Base-by-base conservation (phyloP, 2,329 filamentous ascomycete genomes). In the Colletotrichum limetticola region DNA sequence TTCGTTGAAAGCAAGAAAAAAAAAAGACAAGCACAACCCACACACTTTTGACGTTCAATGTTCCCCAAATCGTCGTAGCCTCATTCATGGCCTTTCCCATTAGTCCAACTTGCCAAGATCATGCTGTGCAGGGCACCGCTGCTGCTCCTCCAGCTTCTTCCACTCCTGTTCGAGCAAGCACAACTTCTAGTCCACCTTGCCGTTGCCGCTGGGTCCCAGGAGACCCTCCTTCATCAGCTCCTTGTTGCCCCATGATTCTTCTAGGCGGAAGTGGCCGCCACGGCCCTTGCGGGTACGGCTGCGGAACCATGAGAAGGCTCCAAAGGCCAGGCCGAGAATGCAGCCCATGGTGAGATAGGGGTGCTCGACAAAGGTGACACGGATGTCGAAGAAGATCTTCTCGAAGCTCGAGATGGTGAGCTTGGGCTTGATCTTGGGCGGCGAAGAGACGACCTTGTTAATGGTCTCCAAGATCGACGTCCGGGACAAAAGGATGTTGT, bases 381-480 rank as follows among this genome's bases (percentile, higher is more conserved):
- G 85, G 66, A 92, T 87, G 78, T 92, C 89, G 76, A 92, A 91
- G 83, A 94, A 93, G 73, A 94, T 84, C 82, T 93, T 92, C 78
- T 92, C 90, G 74, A 96, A 84, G 70, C 88, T 88, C 66, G 90
- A 91, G 71, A 94, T 91, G n/a, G 94, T 95, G 74, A 93, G 91
- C 85, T 96, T 97, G 37, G 93, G 87, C 78, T 90, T 89, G 81
- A 97, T 93, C 79, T 91, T 91, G 59, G 93, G 89, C 61, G 92
- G 92, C 61, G 88, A 90, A 28, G 89, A 86, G 11, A 93, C 90
- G 74, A 95, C 88, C 80, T 94, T 93, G 78, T 90, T 89, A 67
- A 95, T 86, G 16, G 95, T 97, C 83, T 98, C 95, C 74, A 98
- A 90, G 79, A 98, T 98, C 4, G 94, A 95, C 4, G 95, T 96